Percentiles rank a stretch among this genome's conserved stretches.
Conservation (phyloP, 345 rosid genomes). For the Nephelium lappaceum region DNA sequence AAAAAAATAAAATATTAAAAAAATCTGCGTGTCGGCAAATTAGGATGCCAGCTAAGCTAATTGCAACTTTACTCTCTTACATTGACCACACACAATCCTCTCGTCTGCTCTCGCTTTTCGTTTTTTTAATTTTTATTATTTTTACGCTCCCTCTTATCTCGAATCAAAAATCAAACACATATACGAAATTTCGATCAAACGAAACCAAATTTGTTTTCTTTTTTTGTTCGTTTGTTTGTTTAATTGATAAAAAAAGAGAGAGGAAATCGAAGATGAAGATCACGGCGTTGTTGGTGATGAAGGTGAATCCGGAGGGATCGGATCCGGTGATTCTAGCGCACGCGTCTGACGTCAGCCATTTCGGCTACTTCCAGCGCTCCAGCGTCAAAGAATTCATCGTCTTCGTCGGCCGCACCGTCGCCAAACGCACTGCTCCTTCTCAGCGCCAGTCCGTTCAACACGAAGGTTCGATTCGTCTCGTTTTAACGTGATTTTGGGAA, state of each 20-base stretch:
- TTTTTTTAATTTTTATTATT: too few relatives aligned
- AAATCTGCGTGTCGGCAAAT: too few relatives aligned
- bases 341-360: conserved; percentile 81
- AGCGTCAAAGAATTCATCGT: conserved; percentile 84
- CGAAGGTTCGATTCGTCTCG: conserved; percentile 52
- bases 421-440: conserved; percentile 76
- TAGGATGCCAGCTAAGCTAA: not conserved
- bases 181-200: not conserved
- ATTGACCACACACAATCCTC: not conserved
- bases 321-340: conserved; percentile 70
- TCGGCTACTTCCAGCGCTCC: conserved; percentile 88
- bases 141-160: too few relatives aligned
- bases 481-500: not conserved
- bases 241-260: not conserved
- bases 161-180: not conserved
- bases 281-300: conserved; percentile 84
- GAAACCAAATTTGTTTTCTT: not conserved
- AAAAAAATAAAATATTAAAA: too few relatives aligned
- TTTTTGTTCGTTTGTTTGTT: too few relatives aligned
- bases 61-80: not conserved
- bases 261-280: conserved; percentile 67
- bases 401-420: conserved; percentile 93
- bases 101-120: too few relatives aligned
- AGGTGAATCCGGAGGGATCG: conserved; percentile 61
- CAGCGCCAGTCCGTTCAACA: conserved; percentile 95